These are phyloP conservation scores for Auxenochlorella pyrenoidosa DNA, from an alignment of 139 green algal species.

Conservation along the genomic window DNA sequence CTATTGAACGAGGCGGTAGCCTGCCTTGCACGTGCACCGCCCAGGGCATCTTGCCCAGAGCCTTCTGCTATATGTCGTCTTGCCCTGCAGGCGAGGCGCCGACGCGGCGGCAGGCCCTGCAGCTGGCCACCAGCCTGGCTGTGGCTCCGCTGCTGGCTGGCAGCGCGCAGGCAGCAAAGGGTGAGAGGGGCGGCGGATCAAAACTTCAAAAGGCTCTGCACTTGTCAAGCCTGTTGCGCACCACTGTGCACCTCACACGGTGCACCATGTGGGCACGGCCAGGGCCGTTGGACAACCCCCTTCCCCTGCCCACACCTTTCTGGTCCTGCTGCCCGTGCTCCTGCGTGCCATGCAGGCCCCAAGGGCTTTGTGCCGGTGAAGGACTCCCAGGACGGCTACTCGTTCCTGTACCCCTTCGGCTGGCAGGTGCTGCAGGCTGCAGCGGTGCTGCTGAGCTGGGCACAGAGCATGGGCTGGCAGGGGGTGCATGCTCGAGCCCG, in stretches of 20 bases:
- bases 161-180: slow-evolving; percentile 31
- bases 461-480: too few relatives aligned
- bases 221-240: too few relatives aligned
- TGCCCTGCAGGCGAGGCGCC: slow-evolving; percentile 5
- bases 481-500: too few relatives aligned
- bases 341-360: slow-evolving; percentile 21
- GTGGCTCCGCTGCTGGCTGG: slow-evolving; percentile 18
- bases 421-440: slow-evolving; percentile 88
- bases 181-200: background rate
- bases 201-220: too few relatives aligned
- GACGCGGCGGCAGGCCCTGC: slow-evolving; percentile 43
- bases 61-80: too few relatives aligned
- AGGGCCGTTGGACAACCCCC: too few relatives aligned
- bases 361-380: slow-evolving; percentile 82
- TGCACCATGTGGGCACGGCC: too few relatives aligned
- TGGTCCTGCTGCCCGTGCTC: background rate
- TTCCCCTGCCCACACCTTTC: background rate
- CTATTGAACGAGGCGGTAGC: too few relatives aligned
- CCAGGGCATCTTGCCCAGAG: too few relatives aligned
- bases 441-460: background rate
- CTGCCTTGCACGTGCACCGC: too few relatives aligned
- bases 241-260: too few relatives aligned
- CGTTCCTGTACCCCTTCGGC: slow-evolving; percentile 97
- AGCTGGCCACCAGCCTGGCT: slow-evolving; percentile 31
- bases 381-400: slow-evolving; percentile 91